Evolutionary conservation across 2,329 filamentous ascomycete species (phyloP), one percentile per base, ranked within the genome.

Genomic region (Arthrobotrys musiformis): DNA sequence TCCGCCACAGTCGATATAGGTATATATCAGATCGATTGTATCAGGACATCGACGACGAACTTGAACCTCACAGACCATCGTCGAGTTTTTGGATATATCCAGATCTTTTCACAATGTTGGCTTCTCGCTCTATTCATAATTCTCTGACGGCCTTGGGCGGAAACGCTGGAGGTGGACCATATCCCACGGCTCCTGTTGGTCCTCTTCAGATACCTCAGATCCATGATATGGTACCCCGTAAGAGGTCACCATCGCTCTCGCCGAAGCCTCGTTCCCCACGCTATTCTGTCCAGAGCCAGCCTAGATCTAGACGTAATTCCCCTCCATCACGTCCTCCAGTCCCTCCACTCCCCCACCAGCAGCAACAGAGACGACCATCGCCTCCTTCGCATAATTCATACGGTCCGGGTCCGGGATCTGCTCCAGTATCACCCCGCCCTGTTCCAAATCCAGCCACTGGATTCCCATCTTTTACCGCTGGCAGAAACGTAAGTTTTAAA

Each of bases 381-480:
- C 72, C 72, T 15, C 56, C 62, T 37, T 68, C 70, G 17, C 54
- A 56, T 19, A 17, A 11, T 8, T 68, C 63, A 33, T 56, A 70
- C 33, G 58, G 44, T 37, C 52, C 30, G 2, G 28, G 50, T 24
- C 52, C 52, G 6, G 63, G 46, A 22, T 61, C 72, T 50, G 48
- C 64, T 13, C 62, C 40, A 8, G 19, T 61, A 13, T 69, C 70
- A 15, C 63, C 56, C 24, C 64, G 72, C 28, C 72, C 72, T 1
- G 30, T 76, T 42, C 72, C 72, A 4, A 76, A 76, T 37, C 72
- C 72, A 24, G 48, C 72, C 0, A 76, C 72, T 11, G 64, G 52
- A 6, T 76, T 70, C 26, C 72, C 72, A 40, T 76, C 72, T 13
- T 76, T 76, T 44, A 76, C 72, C 22, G 72, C 72, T 33, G 58